phyloP scores from a whole-genome alignment of 106 monocot genomes.

The Phalaenopsis aphrodite region DNA sequence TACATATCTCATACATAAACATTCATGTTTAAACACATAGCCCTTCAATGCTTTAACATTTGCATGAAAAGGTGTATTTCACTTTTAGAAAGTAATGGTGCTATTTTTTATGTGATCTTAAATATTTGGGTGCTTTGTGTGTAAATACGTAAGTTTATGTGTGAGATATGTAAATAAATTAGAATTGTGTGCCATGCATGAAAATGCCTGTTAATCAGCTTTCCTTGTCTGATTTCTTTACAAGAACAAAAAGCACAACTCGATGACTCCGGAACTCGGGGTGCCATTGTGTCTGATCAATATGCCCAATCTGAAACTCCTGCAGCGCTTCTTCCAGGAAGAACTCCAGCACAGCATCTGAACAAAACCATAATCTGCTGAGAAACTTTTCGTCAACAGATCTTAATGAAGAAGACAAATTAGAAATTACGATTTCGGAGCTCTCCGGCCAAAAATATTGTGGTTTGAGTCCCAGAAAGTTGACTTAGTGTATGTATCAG shows the following conservation, averaged over 20 bases:
- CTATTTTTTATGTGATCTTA: no score
- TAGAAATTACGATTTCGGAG: slow-evolving; percentile 58
- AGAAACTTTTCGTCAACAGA: background rate
- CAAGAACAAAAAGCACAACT: slow-evolving; percentile 67
- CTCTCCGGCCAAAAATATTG: slow-evolving; percentile 78
- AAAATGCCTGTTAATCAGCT: background rate
- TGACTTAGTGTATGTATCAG: slow-evolving; percentile 54
- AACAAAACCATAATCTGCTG: background rate
- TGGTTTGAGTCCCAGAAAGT: slow-evolving; percentile 56
- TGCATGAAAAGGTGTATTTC: no score
- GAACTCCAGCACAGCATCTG: slow-evolving; percentile 84
- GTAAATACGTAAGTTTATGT: no score
- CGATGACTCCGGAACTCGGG: slow-evolving; percentile 70
- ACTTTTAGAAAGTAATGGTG: no score
- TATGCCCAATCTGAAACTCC: slow-evolving; percentile 63
- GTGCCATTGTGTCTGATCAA: slow-evolving; percentile 88
- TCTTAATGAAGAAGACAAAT: no score
- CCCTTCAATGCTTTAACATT: no score
- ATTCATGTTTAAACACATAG: no score
- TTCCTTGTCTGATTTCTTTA: slow-evolving; percentile 28
- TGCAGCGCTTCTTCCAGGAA: slow-evolving; percentile 79
- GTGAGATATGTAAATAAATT: no score
- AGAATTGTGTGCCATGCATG: no score
- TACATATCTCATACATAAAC: no score
- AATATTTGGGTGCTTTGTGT: no score